Percentiles rank a stretch among this genome's conserved stretches.
These are phyloP conservation scores for Hypoxylon lienhwacheense DNA, from an alignment of 495 filamentous ascomycete species.

Conservation along the genomic window DNA sequence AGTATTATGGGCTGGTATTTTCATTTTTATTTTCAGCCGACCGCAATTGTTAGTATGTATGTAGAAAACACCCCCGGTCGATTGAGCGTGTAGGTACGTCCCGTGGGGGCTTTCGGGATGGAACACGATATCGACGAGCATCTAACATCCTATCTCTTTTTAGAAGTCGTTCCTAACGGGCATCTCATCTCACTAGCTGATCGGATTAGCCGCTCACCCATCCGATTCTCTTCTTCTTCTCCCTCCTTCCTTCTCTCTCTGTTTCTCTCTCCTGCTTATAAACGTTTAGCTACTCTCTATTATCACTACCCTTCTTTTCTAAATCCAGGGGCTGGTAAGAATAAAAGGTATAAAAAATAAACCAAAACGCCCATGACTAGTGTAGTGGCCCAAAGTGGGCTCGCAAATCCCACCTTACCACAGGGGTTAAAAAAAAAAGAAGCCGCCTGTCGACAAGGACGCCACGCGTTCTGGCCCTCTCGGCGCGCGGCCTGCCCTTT, in stretches of 20 bases:
- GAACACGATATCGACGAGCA: constrained; percentile 2
- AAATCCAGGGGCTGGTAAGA: no score
- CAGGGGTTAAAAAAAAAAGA: no score
- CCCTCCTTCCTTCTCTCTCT: no score
- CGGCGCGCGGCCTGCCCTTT: constrained; percentile 13
- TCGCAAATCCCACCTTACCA: constrained; percentile 4
- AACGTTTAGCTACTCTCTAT: no score
- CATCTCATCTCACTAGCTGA: neutral
- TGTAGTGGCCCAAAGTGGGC: neutral
- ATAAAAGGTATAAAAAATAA: no score
- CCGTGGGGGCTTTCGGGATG: constrained; percentile 5
- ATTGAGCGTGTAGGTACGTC: no score
- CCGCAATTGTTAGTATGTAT: no score
- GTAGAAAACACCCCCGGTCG: no score
- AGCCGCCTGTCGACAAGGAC: constrained; percentile 16
- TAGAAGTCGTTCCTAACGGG: constrained; percentile 11
- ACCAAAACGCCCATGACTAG: neutral
- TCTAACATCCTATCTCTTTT: constrained; percentile 8
- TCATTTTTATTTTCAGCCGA: no score
- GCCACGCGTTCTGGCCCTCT: constrained; percentile 18
- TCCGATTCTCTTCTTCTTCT: neutral
- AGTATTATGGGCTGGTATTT: no score
- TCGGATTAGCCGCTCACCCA: neutral
- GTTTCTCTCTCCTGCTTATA: no score
- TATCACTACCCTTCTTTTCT: no score